phyloP scores from a whole-genome alignment of 805 yeast species.

The Candida silvatica region DNA sequence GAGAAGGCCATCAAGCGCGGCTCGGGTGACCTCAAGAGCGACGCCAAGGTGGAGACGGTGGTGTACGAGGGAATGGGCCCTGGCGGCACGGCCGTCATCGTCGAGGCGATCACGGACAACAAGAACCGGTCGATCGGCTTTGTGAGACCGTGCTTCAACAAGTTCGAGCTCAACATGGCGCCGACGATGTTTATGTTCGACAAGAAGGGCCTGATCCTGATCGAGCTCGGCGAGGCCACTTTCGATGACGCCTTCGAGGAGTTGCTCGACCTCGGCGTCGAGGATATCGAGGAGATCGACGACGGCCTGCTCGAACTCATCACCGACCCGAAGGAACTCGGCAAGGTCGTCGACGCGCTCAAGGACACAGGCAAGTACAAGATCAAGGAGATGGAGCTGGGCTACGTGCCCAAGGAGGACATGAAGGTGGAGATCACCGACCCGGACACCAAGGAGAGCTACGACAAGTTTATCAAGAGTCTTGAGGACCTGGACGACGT shows the following conservation, averaged over 20 bases:
- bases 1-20: conserved; percentile 87
- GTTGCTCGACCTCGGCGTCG: conserved; percentile 71
- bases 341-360: conserved; percentile 49
- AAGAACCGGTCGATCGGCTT: conserved; percentile 72
- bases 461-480: conserved; percentile 47
- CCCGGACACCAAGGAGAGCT: conserved; percentile 41
- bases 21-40: conserved; percentile 49
- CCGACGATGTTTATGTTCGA: conserved; percentile 77
- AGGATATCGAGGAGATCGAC: conserved; percentile 41
- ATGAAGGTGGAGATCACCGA: conserved; percentile 44
- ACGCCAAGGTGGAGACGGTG: conserved; percentile 41
- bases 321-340: conserved; percentile 59
- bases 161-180: conserved; percentile 53
- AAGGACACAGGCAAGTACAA: conserved; percentile 46
- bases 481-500: conserved; percentile 83
- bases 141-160: conserved; percentile 67
- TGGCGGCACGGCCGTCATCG: conserved; percentile 78
- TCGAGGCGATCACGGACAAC: conserved; percentile 86
- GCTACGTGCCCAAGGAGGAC: conserved; percentile 57
- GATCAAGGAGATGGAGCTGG: conserved; percentile 65
- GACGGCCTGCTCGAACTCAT: conserved; percentile 35
- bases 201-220: conserved; percentile 61
- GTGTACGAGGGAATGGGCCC: conserved; percentile 89
- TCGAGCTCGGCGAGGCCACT: conserved; percentile 28
- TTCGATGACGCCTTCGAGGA: conserved; percentile 69